Evolutionary conservation across 495 filamentous ascomycete genomes (phyloP).

Genomic region (Penicillium dipodomyicola): DNA sequence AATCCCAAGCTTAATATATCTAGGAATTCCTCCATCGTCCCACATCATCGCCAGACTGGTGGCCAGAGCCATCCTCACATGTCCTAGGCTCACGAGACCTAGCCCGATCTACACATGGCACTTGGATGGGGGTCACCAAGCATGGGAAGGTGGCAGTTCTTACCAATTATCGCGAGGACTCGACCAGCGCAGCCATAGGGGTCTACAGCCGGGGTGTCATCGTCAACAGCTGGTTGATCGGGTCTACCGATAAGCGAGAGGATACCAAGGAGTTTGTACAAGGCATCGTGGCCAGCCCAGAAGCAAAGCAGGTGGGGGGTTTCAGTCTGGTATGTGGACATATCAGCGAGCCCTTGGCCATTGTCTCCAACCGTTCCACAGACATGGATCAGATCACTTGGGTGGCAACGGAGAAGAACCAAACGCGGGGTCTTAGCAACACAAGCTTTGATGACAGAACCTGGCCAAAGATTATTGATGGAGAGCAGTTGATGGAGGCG

Average conservation of each 20-base stretch:
- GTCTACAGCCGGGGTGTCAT: constrained; percentile 75
- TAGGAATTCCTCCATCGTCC: constrained; percentile 87
- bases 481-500: constrained; percentile 47
- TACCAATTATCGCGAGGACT: constrained; percentile 85
- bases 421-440: constrained; percentile 82
- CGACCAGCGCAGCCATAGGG: constrained; percentile 50
- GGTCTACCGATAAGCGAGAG: constrained; percentile 26
- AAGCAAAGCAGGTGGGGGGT: constrained; percentile 68
- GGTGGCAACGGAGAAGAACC: constrained; percentile 61
- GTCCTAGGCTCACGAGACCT: constrained; percentile 70
- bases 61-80: constrained; percentile 60
- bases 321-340: constrained; percentile 90
- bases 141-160: constrained; percentile 83
- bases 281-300: constrained; percentile 53
- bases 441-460: constrained; percentile 66
- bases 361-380: constrained; percentile 84
- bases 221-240: constrained; percentile 80
- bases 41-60: constrained; percentile 80
- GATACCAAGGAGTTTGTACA: constrained; percentile 64
- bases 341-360: constrained; percentile 71
- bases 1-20: constrained; percentile 18
- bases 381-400: constrained; percentile 56
- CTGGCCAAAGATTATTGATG: constrained; percentile 81
- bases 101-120: constrained; percentile 66
- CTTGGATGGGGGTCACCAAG: constrained; percentile 90